Base-by-base conservation (phyloP, 1,139 yeast species). In the Lodderomyces oxycetoniae region DNA sequence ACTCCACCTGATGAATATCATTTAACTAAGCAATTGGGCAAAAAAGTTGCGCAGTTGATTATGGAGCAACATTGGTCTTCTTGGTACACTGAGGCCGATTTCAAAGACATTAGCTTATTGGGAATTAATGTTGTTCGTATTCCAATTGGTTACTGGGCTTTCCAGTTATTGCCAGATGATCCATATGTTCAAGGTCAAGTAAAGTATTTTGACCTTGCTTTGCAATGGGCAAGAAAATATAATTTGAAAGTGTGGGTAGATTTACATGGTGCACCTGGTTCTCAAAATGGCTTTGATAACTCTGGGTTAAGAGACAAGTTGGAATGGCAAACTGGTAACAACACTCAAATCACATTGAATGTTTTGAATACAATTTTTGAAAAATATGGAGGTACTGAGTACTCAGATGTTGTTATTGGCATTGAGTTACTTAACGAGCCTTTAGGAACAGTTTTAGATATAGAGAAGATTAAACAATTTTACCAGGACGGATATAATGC, bases 101-200 rank as follows among this genome's bases (percentile, higher is more conserved):
- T 89, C 48, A 44, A 57, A 33, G 61, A 69, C 37, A 85, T 91
- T 38, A 69, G 72, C 21, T 47, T 54, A 8, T 71, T 74, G 47
- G 96, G 96, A 1, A 71, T 89, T 48, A 89, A 89, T 60, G 69
- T 82, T 41, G 96, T 86, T 24, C 75, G 97, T 49, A 82, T 89
- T 40, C 97, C 97, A 17, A 75, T 89, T 42, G 97, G 97, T 5
- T 91, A 89, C 65, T 89, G 98, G 98, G 96, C 97, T 3, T 91
- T 84, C 57, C 60, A 71, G 33, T 60, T 65, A 28, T 62, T 75
- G 38, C 71, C 63, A 14, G 61, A 65, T 40, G 98, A 91, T 55
- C 96, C 97, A 5, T 89, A 86, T 54, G 94, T 86, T 31, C 80
- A 76, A 52, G 96, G 96, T 17, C 96, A 88, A 61, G 77, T 70